phyloP scores from a whole-genome alignment of 2,329 filamentous ascomycete genomes.

The Cryphonectria radicalis region DNA sequence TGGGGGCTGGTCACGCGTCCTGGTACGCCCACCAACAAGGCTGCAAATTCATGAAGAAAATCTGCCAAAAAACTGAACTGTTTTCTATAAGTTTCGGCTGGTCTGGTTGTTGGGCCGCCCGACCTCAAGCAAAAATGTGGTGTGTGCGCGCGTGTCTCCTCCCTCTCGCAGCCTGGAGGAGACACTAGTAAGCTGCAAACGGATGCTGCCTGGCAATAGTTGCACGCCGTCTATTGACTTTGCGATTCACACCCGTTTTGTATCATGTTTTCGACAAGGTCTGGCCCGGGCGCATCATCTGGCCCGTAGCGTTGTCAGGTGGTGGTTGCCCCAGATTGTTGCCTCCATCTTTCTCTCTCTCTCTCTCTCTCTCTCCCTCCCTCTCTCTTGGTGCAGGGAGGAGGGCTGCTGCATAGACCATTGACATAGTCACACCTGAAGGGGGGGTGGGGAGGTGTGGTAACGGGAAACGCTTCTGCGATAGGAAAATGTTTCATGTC shows the following conservation, averaged over 20 bases:
- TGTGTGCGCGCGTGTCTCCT: background rate
- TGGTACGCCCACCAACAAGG: background rate
- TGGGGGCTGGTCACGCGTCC: background rate
- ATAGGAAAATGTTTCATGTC: conserved; percentile 16
- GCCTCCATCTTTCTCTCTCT: background rate
- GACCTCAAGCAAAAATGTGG: background rate
- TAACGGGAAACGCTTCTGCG: conserved; percentile 7
- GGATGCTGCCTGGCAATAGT: background rate
- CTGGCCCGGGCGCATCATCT: background rate
- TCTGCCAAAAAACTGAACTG: background rate
- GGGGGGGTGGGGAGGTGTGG: background rate
- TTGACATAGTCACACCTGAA: background rate
- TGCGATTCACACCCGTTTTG: background rate
- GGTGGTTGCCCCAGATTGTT: background rate
- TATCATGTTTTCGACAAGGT: background rate
- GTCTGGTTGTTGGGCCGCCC: background rate
- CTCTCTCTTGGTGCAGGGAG: background rate
- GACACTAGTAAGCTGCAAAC: background rate
- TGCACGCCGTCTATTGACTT: background rate
- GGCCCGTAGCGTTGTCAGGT: background rate
- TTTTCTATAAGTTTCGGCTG: conserved; percentile 6
- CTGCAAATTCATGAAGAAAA: background rate
- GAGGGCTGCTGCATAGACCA: background rate
- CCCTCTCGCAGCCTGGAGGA: background rate
- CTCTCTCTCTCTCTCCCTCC: background rate